phyloP scores from a whole-genome alignment of 2,329 filamentous ascomycete species.

The Coccinonectria pachysandricola region DNA sequence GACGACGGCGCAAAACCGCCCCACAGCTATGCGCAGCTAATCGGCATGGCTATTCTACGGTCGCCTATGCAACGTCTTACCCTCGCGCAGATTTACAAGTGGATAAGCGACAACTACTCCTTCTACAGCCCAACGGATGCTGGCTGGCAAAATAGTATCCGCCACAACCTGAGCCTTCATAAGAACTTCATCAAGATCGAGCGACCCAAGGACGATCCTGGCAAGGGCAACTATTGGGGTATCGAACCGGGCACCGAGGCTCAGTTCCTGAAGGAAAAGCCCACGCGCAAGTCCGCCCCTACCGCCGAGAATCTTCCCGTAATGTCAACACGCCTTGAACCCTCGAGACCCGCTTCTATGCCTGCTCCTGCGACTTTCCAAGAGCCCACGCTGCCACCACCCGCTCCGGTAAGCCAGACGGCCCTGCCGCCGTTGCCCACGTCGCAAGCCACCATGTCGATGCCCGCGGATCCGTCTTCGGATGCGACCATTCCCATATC shows the following conservation, averaged over 20 bases:
- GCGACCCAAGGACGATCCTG: constrained; percentile 90
- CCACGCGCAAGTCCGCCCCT: constrained; percentile 46
- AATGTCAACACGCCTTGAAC: constrained; percentile 47
- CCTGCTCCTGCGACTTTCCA: constrained; percentile 25
- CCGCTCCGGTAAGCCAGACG: constrained; percentile 25
- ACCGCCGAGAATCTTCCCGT: constrained; percentile 48
- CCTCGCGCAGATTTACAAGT: constrained; percentile 94
- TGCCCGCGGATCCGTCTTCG: constrained; percentile 55
- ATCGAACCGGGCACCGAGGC: constrained; percentile 85
- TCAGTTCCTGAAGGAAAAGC: constrained; percentile 83
- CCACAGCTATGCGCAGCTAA: constrained; percentile 89
- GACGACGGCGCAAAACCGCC: constrained; percentile 85
- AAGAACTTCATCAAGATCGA: constrained; percentile 96
- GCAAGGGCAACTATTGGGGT: constrained; percentile 95
- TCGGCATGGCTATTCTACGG: constrained; percentile 92
- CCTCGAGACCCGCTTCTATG: constrained; percentile 32
- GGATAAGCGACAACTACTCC: constrained; percentile 91
- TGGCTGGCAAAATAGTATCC: constrained; percentile 98
- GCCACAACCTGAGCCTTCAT: constrained; percentile 93
- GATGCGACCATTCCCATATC: constrained; percentile 69
- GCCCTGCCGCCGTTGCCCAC: constrained; percentile 31
- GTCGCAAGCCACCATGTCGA: constrained; percentile 26
- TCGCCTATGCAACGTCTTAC: constrained; percentile 77
- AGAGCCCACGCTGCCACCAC: constrained; percentile 40
- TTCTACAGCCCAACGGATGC: constrained; percentile 79